These are phyloP conservation scores for Leucoagaricus sp. DNA, from an alignment of 1,284 basidiomycete species.

Conservation along the genomic window DNA sequence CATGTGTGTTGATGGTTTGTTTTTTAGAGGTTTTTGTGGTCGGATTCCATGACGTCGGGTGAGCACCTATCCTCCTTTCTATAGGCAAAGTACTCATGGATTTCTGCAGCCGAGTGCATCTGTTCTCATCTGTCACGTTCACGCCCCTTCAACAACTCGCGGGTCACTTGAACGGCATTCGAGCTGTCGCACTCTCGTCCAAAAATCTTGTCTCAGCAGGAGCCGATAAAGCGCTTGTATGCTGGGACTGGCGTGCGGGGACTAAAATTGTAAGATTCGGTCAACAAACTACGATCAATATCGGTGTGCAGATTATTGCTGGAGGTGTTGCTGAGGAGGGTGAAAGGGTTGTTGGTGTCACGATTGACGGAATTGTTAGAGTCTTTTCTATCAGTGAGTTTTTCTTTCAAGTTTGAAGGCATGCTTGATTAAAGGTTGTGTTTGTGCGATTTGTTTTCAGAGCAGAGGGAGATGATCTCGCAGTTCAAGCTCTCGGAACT, in stretches of 20 bases:
- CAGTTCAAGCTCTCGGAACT: conserved; percentile 87
- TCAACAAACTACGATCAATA: conserved; percentile 90
- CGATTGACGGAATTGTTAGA: conserved; percentile 89
- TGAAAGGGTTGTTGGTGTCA: conserved; percentile 83
- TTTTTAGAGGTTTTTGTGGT: conserved; percentile 85
- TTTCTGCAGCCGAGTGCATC: conserved; percentile 65
- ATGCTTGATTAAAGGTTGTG: not conserved
- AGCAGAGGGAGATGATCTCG: conserved; percentile 84
- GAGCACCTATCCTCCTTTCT: conserved; percentile 25
- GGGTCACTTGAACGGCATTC: conserved; percentile 80
- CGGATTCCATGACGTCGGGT: conserved; percentile 92
- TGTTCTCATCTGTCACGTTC: conserved; percentile 81
- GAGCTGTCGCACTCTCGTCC: conserved; percentile 85
- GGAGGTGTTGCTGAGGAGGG: conserved; percentile 52
- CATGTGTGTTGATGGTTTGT: not conserved
- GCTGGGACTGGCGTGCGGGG: conserved; percentile 87
- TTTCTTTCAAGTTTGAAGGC: not conserved
- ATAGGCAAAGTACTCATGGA: not conserved
- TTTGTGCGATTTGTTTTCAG: conserved; percentile 29
- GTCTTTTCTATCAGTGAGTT: conserved; percentile 84
- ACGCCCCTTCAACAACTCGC: conserved; percentile 81
- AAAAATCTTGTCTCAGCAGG: conserved; percentile 88
- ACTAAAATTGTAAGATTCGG: conserved; percentile 89
- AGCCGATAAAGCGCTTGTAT: conserved; percentile 80
- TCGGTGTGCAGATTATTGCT: conserved; percentile 83